Conservation (phyloP, 176 grass and related monocot species). For the Puccinellia tenuiflora region DNA sequence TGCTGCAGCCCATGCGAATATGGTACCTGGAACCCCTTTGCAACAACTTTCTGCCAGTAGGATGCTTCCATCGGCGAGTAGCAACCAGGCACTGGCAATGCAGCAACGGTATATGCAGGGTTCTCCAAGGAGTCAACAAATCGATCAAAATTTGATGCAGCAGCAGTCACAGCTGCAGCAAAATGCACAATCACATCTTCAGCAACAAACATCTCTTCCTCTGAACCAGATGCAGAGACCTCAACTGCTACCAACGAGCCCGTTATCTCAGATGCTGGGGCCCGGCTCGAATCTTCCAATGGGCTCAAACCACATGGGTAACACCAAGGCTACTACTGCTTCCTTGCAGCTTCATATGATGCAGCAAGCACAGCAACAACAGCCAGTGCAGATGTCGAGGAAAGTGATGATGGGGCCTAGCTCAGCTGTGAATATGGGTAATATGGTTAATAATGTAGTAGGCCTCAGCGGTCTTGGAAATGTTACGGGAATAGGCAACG, state of each 20-base stretch:
- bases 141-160: slow-evolving; percentile 65
- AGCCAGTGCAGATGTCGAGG: slow-evolving; percentile 54
- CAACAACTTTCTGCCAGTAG: slow-evolving; percentile 60
- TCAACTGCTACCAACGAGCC: slow-evolving; percentile 52
- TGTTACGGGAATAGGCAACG: slow-evolving; percentile 67
- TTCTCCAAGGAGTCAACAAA: slow-evolving; percentile 56
- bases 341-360: slow-evolving; percentile 63
- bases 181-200: slow-evolving; percentile 58
- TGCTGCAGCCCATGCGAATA: slow-evolving; percentile 48
- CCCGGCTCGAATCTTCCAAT: slow-evolving; percentile 65
- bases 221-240: slow-evolving; percentile 68
- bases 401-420: slow-evolving; percentile 80
- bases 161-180: slow-evolving; percentile 53
- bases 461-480: slow-evolving; percentile 57
- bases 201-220: slow-evolving; percentile 64
- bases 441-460: slow-evolving; percentile 65
- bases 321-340: slow-evolving; percentile 43
- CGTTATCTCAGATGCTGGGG: slow-evolving; percentile 72
- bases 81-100: slow-evolving; percentile 50
- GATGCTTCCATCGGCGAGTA: slow-evolving; percentile 59
- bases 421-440: slow-evolving; percentile 59
- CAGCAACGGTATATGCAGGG: slow-evolving; percentile 65
- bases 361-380: slow-evolving; percentile 60
- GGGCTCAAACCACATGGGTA: slow-evolving; percentile 52
- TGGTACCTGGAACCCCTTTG: slow-evolving; percentile 43